These are phyloP conservation scores for Arachis hypogaea DNA, from an alignment of 306 rosid species.

Conservation along the genomic window DNA sequence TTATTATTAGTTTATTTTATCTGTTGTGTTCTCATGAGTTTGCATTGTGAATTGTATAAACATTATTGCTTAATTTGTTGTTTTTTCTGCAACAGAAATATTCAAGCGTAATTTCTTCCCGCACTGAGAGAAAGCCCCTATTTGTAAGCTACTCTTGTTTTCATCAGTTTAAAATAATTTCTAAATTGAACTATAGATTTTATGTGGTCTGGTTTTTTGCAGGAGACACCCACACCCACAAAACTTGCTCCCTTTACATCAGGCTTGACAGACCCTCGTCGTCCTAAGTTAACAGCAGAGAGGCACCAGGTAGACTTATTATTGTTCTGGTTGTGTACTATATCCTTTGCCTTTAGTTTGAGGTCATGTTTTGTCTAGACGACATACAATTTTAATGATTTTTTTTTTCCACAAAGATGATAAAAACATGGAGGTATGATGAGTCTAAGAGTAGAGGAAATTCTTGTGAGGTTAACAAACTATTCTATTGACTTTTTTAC, in stretches of 20 bases:
- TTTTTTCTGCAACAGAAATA: slow-evolving; percentile 63
- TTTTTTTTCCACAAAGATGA: too few relatives aligned
- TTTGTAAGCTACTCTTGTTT: slow-evolving; percentile 59
- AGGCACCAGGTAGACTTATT: slow-evolving; percentile 74
- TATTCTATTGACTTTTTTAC: neutral
- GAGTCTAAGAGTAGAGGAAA: neutral
- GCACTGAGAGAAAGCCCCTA: slow-evolving; percentile 60
- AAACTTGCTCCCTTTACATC: slow-evolving; percentile 63
- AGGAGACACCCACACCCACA: slow-evolving; percentile 96
- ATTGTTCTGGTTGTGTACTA: slow-evolving; percentile 27
- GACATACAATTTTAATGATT: slow-evolving; percentile 2
- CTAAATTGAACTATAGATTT: neutral
- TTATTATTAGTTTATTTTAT: slow-evolving; percentile 1
- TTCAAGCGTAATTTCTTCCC: slow-evolving; percentile 58
- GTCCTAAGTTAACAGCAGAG: slow-evolving; percentile 71
- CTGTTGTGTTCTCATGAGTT: too few relatives aligned
- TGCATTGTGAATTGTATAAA: slow-evolving; percentile 27
- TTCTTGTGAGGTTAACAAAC: neutral
- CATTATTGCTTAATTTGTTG: slow-evolving; percentile 25
- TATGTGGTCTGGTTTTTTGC: slow-evolving; percentile 39
- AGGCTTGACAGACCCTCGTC: slow-evolving; percentile 78
- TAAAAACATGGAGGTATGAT: too few relatives aligned
- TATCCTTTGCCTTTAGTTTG: slow-evolving; percentile 24
- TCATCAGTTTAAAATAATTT: slow-evolving; percentile 22
- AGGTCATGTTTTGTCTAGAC: neutral